These are phyloP conservation scores for Udeniomyces megalosporus DNA, from an alignment of 768 basidiomycete species.

Conservation along the genomic window DNA sequence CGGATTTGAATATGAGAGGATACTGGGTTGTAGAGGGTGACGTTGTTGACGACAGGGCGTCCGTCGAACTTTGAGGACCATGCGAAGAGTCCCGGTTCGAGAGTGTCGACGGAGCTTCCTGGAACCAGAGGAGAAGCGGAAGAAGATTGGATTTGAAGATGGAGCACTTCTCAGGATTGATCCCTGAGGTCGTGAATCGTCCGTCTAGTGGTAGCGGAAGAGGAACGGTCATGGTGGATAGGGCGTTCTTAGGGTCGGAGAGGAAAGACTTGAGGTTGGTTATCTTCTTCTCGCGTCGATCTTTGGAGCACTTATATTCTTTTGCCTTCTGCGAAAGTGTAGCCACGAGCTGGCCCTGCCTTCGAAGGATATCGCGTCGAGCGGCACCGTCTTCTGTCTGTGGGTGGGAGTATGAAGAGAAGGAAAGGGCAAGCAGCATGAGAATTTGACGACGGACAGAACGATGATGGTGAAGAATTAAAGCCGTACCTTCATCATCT, in stretches of 20 bases:
- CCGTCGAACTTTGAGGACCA: not conserved
- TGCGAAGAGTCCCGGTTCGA: too few species aligned
- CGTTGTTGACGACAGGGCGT: not conserved
- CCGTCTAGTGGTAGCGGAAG: slow-evolving; percentile 85
- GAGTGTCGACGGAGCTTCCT: not conserved
- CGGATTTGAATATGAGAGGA: slow-evolving; percentile 95
- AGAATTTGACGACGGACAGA: not conserved
- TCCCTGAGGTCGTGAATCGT: slow-evolving; percentile 63
- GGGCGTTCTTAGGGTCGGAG: slow-evolving; percentile 65
- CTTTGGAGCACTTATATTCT: slow-evolving; percentile 76
- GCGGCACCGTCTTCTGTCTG: slow-evolving; percentile 46
- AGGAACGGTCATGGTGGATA: slow-evolving; percentile 51
- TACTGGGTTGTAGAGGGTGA: slow-evolving; percentile 44
- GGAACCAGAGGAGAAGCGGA: slow-evolving; percentile 79
- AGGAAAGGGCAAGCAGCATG: not conserved
- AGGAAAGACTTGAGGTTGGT: slow-evolving; percentile 79
- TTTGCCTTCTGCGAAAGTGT: slow-evolving; percentile 69
- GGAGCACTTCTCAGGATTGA: slow-evolving; percentile 77
- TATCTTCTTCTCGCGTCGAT: slow-evolving; percentile 90
- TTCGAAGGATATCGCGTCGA: slow-evolving; percentile 69
- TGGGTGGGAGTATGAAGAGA: too few species aligned
- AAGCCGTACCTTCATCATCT: slow-evolving; percentile 82
- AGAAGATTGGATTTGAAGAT: slow-evolving; percentile 96
- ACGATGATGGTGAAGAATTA: slow-evolving; percentile 1
- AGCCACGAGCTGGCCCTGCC: slow-evolving; percentile 79